Conservation (phyloP, 352 stramenopile species). For the Pythium aquatile region DNA sequence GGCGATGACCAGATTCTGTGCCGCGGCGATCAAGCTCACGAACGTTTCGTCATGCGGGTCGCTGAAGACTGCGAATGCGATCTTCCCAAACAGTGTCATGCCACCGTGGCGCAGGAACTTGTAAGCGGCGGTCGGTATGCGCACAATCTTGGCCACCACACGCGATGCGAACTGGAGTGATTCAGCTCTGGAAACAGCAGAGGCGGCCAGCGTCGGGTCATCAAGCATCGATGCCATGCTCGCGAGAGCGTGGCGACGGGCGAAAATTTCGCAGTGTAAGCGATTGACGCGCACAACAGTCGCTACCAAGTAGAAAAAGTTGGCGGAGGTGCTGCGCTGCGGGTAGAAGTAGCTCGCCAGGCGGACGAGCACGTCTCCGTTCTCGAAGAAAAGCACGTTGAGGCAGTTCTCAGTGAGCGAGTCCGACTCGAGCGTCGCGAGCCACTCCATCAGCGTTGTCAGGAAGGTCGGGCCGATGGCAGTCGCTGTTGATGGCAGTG, state of each 20-base stretch:
- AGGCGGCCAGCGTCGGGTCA: background rate
- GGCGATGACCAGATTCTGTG: slow-evolving; percentile 32
- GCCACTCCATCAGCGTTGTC: slow-evolving; percentile 30
- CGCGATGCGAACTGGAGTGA: slow-evolving; percentile 29
- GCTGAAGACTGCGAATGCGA: slow-evolving; percentile 23
- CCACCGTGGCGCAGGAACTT: slow-evolving; percentile 33
- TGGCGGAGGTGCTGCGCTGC: slow-evolving; percentile 13
- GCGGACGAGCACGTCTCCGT: slow-evolving; percentile 29
- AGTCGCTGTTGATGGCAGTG: background rate
- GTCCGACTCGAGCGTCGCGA: slow-evolving; percentile 31
- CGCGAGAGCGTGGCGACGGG: slow-evolving; percentile 25
- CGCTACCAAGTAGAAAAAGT: slow-evolving; percentile 32
- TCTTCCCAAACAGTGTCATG: slow-evolving; percentile 21
- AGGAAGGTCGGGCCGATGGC: slow-evolving; percentile 28
- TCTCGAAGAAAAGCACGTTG: slow-evolving; percentile 35
- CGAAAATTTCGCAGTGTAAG: slow-evolving; percentile 34
- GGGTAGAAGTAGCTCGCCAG: slow-evolving; percentile 26
- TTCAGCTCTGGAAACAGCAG: slow-evolving; percentile 1
- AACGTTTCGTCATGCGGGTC: background rate
- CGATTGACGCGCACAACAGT: slow-evolving; percentile 27
- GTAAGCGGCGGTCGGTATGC: slow-evolving; percentile 11
- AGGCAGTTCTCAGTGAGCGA: slow-evolving; percentile 35
- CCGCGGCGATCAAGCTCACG: background rate
- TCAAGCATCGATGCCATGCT: slow-evolving; percentile 22
- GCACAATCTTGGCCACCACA: slow-evolving; percentile 30